These are phyloP conservation scores for Tremellales sp. DNA, from an alignment of 1,284 basidiomycete genomes.

Conservation along the genomic window DNA sequence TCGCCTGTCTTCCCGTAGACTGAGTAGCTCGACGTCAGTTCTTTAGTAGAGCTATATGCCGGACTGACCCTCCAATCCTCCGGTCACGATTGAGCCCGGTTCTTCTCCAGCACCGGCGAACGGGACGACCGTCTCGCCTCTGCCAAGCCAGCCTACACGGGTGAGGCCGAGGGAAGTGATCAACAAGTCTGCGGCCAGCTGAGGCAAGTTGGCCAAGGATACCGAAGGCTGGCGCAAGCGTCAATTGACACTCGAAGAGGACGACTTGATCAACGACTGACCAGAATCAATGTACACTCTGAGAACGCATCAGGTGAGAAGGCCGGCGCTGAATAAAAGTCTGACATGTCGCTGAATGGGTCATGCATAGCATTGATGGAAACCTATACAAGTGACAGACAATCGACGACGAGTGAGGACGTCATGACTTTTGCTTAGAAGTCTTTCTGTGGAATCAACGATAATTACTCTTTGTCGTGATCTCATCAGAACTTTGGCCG, in stretches of 20 bases:
- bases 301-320: conserved; percentile 3
- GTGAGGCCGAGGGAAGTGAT: conserved; percentile 61
- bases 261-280: too few species aligned
- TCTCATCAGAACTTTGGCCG: too few species aligned
- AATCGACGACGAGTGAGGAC: too few species aligned
- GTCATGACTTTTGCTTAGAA: too few species aligned
- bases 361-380: too few species aligned
- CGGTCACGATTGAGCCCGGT: conserved; percentile 60
- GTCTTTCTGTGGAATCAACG: too few species aligned
- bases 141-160: conserved; percentile 58
- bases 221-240: conserved; percentile 79
- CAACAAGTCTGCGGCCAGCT: conserved; percentile 68
- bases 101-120: conserved; percentile 64
- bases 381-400: too few species aligned
- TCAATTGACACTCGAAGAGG: too few species aligned
- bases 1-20: conserved; percentile 60
- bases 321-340: conserved; percentile 14
- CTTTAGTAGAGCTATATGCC: neutral
- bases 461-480: too few species aligned
- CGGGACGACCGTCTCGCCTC: conserved; percentile 61
- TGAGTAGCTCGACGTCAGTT: conserved; percentile 34
- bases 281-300: conserved; percentile 14
- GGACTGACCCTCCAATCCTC: conserved; percentile 65
- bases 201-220: conserved; percentile 71
- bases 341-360: conserved; percentile 9